Conservation (phyloP, 2,329 filamentous ascomycete species). For the Xylogone sp. region DNA sequence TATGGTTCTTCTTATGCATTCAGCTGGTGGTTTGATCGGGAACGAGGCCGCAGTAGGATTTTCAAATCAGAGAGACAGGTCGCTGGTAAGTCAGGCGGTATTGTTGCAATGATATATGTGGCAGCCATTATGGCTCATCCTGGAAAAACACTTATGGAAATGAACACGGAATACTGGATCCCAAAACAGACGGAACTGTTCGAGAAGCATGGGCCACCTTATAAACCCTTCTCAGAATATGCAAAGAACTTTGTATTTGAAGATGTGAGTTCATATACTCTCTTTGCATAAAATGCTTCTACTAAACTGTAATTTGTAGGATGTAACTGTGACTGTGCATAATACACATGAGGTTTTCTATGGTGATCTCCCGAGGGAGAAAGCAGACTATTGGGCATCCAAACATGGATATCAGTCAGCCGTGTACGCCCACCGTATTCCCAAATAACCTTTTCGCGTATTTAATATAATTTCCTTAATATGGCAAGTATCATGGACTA, state of each 20-base stretch:
- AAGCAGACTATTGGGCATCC: neutral
- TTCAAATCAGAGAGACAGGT: constrained; percentile 28
- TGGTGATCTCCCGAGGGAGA: neutral
- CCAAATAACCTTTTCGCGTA: no score
- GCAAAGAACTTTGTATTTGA: neutral
- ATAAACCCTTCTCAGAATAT: neutral
- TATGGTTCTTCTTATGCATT: constrained; percentile 32
- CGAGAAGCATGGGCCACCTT: neutral
- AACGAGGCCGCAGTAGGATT: constrained; percentile 28
- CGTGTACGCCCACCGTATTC: no score
- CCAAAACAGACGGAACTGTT: neutral
- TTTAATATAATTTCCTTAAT: no score
- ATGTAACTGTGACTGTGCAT: neutral
- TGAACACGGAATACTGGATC: neutral
- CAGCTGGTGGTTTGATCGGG: constrained; percentile 30
- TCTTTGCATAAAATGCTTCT: neutral
- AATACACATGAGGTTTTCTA: neutral
- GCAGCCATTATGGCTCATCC: neutral
- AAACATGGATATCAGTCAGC: neutral
- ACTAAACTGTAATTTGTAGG: neutral
- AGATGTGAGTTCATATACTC: neutral
- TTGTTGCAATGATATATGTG: constrained; percentile 1
- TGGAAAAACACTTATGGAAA: neutral
- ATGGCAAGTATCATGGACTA: no score
- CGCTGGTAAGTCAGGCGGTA: constrained; percentile 32